Percentiles rank a stretch among this genome's conserved stretches.
phyloP scores from a whole-genome alignment of 2,329 filamentous ascomycete genomes.

The Colletotrichum orbiculare region DNA sequence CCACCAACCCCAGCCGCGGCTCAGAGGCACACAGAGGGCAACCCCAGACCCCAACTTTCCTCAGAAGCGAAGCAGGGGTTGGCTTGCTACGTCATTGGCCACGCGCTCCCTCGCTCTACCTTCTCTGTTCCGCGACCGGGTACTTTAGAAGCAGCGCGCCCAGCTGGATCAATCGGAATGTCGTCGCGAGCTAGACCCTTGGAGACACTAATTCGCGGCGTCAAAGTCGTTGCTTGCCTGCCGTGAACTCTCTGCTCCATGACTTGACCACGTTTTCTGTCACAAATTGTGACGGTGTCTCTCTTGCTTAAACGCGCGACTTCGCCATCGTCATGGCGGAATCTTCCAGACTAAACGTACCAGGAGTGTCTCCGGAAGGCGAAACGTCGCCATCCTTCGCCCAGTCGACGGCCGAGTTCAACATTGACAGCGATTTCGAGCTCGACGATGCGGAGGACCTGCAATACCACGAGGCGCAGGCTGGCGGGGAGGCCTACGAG shows the following conservation, averaged over 20 bases:
- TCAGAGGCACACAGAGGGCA: neutral
- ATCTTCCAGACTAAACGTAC: constrained; percentile 8
- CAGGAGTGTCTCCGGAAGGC: constrained; percentile 21
- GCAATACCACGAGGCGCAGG: constrained; percentile 41
- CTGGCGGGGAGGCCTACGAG: constrained; percentile 48
- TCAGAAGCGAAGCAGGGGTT: constrained; percentile 28
- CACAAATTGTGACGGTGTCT: neutral
- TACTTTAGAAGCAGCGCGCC: constrained; percentile 12
- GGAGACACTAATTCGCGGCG: neutral
- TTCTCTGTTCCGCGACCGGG: neutral
- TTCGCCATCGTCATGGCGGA: constrained; percentile 20
- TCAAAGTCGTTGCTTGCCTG: neutral
- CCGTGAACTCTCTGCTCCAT: constrained; percentile 5
- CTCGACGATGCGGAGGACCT: constrained; percentile 40
- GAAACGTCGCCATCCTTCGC: constrained; percentile 51
- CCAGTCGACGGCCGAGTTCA: constrained; percentile 51
- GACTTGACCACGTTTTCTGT: constrained; percentile 4
- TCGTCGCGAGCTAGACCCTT: constrained; percentile 10
- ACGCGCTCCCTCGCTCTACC: constrained; percentile 1
- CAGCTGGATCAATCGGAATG: constrained; percentile 20
- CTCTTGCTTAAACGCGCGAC: neutral
- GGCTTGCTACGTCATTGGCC: constrained; percentile 37
- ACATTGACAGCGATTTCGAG: constrained; percentile 48
- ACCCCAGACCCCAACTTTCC: constrained; percentile 25
- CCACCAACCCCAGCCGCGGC: constrained; percentile 22